Conservation (phyloP, 2,329 filamentous ascomycete genomes). For the Pestalotiopsis sp. region DNA sequence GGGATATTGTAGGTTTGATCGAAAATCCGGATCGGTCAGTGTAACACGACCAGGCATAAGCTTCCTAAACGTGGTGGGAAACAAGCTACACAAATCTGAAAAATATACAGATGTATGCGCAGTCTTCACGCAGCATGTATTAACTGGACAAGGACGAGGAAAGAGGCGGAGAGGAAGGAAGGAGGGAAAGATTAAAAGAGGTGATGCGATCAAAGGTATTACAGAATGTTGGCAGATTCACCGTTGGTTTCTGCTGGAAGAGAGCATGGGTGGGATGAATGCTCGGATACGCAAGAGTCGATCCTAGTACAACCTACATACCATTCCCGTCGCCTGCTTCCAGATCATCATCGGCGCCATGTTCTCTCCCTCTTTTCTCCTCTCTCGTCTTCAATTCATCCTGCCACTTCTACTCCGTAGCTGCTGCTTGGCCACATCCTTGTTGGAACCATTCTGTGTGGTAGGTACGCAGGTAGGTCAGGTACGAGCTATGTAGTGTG, state of each 20-base stretch:
- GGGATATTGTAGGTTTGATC: neutral
- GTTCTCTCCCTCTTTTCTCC: neutral
- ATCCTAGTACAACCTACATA: neutral
- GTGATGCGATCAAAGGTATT: too few relatives aligned
- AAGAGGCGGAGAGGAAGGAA: too few relatives aligned
- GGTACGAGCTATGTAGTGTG: neutral
- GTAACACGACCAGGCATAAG: neutral
- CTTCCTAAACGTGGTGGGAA: neutral
- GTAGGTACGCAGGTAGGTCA: neutral
- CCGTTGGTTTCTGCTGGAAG: too few relatives aligned
- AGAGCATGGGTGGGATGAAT: too few relatives aligned
- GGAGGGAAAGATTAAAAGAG: too few relatives aligned
- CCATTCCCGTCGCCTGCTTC: neutral
- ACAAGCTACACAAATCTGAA: neutral
- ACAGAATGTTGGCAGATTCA: too few relatives aligned
- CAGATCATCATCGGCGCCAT: neutral
- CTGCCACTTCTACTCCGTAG: neutral
- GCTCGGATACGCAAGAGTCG: too few relatives aligned
- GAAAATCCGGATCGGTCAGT: neutral
- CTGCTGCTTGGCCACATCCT: neutral
- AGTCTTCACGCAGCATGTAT: too few relatives aligned
- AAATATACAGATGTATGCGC: neutral
- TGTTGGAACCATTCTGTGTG: neutral
- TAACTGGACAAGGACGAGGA: too few relatives aligned
- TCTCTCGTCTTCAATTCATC: neutral